Percentiles rank a stretch among this genome's conserved stretches.
Evolutionary conservation across 192 early-diverging fungal genomes (phyloP).

Genomic region (Backusella parvicylindrica): DNA sequence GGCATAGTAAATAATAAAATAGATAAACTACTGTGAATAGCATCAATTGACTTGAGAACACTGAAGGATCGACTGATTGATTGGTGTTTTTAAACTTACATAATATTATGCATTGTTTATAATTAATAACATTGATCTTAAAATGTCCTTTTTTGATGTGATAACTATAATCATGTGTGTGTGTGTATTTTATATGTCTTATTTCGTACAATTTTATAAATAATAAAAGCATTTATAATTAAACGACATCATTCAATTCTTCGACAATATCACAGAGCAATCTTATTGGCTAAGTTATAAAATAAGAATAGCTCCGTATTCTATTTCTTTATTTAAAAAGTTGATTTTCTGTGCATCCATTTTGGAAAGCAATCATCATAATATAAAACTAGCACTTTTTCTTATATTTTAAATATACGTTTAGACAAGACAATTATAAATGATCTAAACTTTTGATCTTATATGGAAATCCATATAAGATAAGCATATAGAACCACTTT

Average conservation of each 20-base stretch:
- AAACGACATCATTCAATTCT: background rate
- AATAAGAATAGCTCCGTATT: background rate
- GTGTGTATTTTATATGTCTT: background rate
- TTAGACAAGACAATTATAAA: background rate
- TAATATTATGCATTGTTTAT: background rate
- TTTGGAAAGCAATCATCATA: background rate
- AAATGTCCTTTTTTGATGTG: background rate
- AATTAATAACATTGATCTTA: background rate
- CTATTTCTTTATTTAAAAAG: background rate
- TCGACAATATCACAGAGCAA: background rate
- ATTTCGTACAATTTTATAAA: background rate
- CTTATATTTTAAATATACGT: background rate
- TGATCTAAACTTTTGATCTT: background rate
- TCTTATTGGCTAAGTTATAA: background rate
- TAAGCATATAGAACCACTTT: background rate
- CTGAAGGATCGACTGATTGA: background rate
- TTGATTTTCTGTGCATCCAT: background rate
- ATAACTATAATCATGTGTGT: background rate
- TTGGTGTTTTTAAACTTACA: too few relatives aligned
- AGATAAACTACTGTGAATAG: background rate
- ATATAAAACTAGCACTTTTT: background rate
- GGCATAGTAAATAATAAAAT: background rate
- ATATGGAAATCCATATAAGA: too few relatives aligned
- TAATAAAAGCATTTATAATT: background rate
- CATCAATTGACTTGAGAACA: background rate